These are phyloP conservation scores for Bothriochloa decipiens DNA, from an alignment of 176 grass and related monocot species.

Conservation along the genomic window DNA sequence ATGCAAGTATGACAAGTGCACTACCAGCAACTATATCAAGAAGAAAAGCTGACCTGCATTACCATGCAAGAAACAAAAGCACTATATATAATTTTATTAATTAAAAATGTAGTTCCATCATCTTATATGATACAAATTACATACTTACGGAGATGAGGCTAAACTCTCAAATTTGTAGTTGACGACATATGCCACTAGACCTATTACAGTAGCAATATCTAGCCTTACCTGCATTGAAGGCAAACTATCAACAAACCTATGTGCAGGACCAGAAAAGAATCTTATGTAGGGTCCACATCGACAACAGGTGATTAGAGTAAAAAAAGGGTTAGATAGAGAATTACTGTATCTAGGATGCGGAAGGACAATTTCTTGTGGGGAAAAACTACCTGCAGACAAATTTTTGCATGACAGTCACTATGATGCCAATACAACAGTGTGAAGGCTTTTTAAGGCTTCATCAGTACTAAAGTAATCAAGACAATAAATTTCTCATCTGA, in stretches of 20 bases:
- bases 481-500: background rate
- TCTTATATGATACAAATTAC: constrained; percentile 47
- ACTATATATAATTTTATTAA: constrained; percentile 14
- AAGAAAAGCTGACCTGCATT: constrained; percentile 82
- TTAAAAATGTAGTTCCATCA: constrained; percentile 1
- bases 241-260: constrained; percentile 34
- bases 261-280: background rate
- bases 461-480: background rate
- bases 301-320: background rate
- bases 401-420: constrained; percentile 23
- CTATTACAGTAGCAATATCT: constrained; percentile 79
- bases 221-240: constrained; percentile 67
- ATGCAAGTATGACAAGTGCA: constrained; percentile 74
- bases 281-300: background rate
- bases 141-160: constrained; percentile 96
- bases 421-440: background rate
- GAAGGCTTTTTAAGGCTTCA: background rate
- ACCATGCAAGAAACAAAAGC: constrained; percentile 22
- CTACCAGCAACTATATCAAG: constrained; percentile 77
- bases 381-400: constrained; percentile 82
- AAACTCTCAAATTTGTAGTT: constrained; percentile 98
- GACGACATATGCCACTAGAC: constrained; percentile 77
- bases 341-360: constrained; percentile 97
- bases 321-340: constrained; percentile 20
- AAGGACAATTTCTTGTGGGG: constrained; percentile 97